A percentile compares a stretch with the other conserved stretches of the same genome.
Evolutionary conservation across 139 green algal species (phyloP).

Genomic region (Zygnema cylindricum): DNA sequence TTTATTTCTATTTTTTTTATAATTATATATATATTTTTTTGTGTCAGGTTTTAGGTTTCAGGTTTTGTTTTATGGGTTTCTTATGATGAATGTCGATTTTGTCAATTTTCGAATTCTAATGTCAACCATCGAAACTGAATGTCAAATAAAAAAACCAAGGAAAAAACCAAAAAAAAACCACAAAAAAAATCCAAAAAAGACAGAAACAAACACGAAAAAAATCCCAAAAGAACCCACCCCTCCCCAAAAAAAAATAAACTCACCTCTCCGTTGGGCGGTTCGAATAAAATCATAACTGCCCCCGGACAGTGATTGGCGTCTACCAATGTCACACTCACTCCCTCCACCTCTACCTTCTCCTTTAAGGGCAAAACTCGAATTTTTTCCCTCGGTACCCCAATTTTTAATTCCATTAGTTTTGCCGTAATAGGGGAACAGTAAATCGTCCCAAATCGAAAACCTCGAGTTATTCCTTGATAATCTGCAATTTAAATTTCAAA

Average conservation of each 20-base stretch:
- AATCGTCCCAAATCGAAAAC: conserved; percentile 41
- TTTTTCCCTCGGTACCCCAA: conserved; percentile 44
- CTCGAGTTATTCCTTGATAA: conserved; percentile 65
- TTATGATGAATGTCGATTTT: too few relatives aligned
- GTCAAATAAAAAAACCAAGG: too few relatives aligned
- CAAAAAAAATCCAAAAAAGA: too few relatives aligned
- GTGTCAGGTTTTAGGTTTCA: too few relatives aligned
- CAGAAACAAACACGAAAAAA: conserved; percentile 13
- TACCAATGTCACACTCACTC: conserved; percentile 80
- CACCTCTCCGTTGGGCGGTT: conserved; percentile 52
- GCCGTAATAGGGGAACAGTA: conserved; percentile 64
- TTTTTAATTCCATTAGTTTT: conserved; percentile 37
- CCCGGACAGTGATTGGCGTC: conserved; percentile 95
- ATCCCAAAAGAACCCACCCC: background rate
- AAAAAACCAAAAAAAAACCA: too few relatives aligned
- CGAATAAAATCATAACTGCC: conserved; percentile 64
- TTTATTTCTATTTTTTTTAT: too few relatives aligned
- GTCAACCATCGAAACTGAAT: background rate
- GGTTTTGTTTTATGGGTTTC: too few relatives aligned
- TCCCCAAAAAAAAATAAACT: background rate
- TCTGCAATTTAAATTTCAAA: conserved; percentile 26
- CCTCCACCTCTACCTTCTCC: conserved; percentile 39
- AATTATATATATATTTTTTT: too few relatives aligned
- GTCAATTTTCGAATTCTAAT: too few relatives aligned
- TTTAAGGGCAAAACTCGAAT: conserved; percentile 19